Percentiles rank a stretch among this genome's conserved stretches.
Conservation (phyloP, 768 basidiomycete species). For the Mycena olivaceomarginata region DNA sequence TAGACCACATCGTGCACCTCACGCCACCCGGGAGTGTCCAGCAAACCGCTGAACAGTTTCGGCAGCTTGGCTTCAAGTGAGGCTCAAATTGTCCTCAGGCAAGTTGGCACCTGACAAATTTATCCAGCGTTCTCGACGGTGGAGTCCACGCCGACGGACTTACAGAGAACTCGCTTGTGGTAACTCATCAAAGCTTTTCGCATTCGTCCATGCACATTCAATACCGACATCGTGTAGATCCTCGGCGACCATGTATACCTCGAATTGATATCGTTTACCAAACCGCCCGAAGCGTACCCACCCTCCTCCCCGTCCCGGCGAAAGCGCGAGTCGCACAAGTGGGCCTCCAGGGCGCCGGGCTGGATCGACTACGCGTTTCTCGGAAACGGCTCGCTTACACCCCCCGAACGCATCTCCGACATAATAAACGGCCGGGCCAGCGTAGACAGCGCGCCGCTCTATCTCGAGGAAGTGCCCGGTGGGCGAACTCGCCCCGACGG, state of each 20-base stretch:
- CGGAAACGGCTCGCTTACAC: slow-evolving; percentile 65
- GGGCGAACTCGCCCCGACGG: slow-evolving; percentile 78
- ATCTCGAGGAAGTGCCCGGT: slow-evolving; percentile 67
- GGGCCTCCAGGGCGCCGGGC: slow-evolving; percentile 73
- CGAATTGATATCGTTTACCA: slow-evolving; percentile 82
- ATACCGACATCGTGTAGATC: slow-evolving; percentile 56
- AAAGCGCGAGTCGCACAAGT: slow-evolving; percentile 67
- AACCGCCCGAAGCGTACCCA: slow-evolving; percentile 73
- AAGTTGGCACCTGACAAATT: not conserved
- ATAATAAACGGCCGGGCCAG: slow-evolving; percentile 73
- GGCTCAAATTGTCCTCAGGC: slow-evolving; percentile 32
- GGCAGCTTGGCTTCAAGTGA: slow-evolving; percentile 81
- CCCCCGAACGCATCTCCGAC: slow-evolving; percentile 61
- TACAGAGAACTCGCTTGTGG: slow-evolving; percentile 80
- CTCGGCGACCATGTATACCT: slow-evolving; percentile 77
- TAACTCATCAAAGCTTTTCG: slow-evolving; percentile 50
- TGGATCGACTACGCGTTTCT: slow-evolving; percentile 84
- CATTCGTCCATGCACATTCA: not conserved
- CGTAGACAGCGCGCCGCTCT: slow-evolving; percentile 59
- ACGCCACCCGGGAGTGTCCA: slow-evolving; percentile 77
- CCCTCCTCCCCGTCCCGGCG: slow-evolving; percentile 65
- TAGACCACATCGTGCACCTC: slow-evolving; percentile 87
- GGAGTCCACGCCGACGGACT: slow-evolving; percentile 80
- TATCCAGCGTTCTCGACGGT: slow-evolving; percentile 76
- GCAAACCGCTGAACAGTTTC: slow-evolving; percentile 70